Base-by-base conservation (phyloP, 164 flowering plant genomes). In the Amborella trichopoda region DNA sequence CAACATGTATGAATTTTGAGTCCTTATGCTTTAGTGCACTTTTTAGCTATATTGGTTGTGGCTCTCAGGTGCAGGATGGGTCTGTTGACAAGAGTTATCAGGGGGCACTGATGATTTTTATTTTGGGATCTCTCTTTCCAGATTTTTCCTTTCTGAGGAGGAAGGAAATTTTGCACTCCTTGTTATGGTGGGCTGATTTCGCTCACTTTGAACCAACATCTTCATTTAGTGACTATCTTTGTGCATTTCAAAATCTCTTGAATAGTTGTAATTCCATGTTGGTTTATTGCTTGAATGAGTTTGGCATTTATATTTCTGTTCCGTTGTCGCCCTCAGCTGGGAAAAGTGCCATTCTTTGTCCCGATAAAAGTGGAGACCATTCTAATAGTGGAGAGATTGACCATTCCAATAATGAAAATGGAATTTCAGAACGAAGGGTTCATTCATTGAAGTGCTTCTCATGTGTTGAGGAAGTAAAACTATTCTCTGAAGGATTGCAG, bases 1-100 rank as follows among this genome's bases (percentile, higher is more conserved):
- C 82, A 18, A 50, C 63, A 14, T 81, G 89, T 61, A 66, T 71
- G 46, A 76, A 68, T 66, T 80, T 83, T 61, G 97, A 88, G 67
- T 73, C 86, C n/a, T 59, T 83, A 48, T 88, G 94, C 67, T 88
- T 88, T 59, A 65, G 77, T 44, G 91, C 77, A 54, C 79, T 88
- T 51, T 66, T 83, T 43, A 42, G 18, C 34, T 56, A 59, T 48
- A 56, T 88, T 44, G 64, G 44, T 44, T 34, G 42, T 44, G 48
- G 60, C 55, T 60, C 38, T 41, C 69, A 68, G 34, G 42, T 28
- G 47, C 68, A 52, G 47, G 61, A 55, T 38, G 18, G 41, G 46
- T 18, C 58, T 46, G 16, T 44, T 17, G 65, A 59, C 44, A 74
- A 57, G 28, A 52, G 26, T 30, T 39, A 54, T 46, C 59, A 51